A percentile compares a stretch with the other conserved stretches of the same genome.
Conservation (phyloP, 257 asterid genomes). For the Solanum piurae region DNA sequence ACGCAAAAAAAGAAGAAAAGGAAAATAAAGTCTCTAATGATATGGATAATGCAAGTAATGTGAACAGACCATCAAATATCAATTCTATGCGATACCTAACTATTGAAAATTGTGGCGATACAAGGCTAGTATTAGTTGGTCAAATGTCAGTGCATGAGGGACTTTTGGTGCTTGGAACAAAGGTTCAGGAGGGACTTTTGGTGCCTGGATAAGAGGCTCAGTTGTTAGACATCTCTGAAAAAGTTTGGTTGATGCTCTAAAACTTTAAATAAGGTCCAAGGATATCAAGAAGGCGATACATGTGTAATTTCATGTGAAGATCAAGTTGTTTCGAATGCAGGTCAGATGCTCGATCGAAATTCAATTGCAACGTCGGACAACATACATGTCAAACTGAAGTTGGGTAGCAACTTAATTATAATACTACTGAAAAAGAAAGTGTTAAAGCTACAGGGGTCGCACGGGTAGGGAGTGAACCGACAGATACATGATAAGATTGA, state of each 20-base stretch:
- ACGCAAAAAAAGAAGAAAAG: no score
- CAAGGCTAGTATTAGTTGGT: neutral
- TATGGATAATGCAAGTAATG: neutral
- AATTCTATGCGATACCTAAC: neutral
- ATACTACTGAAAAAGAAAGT: no score
- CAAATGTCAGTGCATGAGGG: neutral
- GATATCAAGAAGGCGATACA: no score
- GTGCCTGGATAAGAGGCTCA: neutral
- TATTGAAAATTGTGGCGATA: no score
- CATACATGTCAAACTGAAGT: neutral
- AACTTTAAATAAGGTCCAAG: neutral
- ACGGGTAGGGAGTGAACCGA: neutral
- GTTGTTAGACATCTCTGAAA: neutral
- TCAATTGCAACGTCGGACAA: neutral
- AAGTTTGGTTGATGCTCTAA: neutral
- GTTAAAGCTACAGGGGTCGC: no score
- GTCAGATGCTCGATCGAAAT: neutral
- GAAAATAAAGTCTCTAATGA: no score
- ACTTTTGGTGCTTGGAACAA: neutral
- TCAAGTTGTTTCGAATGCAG: neutral
- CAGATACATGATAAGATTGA: neutral
- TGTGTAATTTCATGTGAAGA: neutral
- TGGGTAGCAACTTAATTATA: neutral
- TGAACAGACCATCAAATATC: neutral
- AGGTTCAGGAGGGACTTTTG: neutral